Percentiles rank a stretch among this genome's conserved stretches.
Evolutionary conservation across 2,329 filamentous ascomycete genomes (phyloP).

Genomic region (Colletotrichum simmondsii): DNA sequence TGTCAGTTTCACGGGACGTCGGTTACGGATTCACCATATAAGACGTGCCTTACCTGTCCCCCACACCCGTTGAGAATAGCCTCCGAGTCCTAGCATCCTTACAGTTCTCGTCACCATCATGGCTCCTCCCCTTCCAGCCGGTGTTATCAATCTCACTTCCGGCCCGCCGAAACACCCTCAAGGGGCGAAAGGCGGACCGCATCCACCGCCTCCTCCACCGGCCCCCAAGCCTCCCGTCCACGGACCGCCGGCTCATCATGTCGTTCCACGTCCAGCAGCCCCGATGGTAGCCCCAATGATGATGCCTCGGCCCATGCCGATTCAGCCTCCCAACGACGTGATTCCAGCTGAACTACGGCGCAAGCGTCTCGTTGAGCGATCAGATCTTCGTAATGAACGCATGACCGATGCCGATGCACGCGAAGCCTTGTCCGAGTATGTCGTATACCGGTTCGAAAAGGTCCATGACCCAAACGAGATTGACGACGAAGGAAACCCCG

Average conservation of each 20-base stretch:
- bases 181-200: neutral
- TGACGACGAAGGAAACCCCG: constrained; percentile 48
- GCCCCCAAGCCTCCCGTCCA: neutral
- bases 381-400: constrained; percentile 50
- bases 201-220: constrained; percentile 10
- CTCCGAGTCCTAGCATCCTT: neutral
- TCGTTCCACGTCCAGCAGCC: neutral
- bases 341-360: constrained; percentile 34
- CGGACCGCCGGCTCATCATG: neutral
- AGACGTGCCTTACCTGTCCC: neutral
- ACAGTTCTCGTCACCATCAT: constrained; percentile 11
- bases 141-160: constrained; percentile 1
- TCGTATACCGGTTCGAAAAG: constrained; percentile 56
- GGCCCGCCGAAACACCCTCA: neutral
- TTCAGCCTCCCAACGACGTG: constrained; percentile 16
- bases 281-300: neutral
- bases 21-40: neutral
- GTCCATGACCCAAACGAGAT: constrained; percentile 42
- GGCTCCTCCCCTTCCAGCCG: constrained; percentile 3
- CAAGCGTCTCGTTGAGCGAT: constrained; percentile 38
- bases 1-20: neutral
- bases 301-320: neutral
- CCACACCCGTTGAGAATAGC: neutral
- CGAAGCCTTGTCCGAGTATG: constrained; percentile 51
- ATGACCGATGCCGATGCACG: constrained; percentile 51